Evolutionary conservation across 345 rosid species (phyloP).

Genomic region (Nasturtium officinale): DNA sequence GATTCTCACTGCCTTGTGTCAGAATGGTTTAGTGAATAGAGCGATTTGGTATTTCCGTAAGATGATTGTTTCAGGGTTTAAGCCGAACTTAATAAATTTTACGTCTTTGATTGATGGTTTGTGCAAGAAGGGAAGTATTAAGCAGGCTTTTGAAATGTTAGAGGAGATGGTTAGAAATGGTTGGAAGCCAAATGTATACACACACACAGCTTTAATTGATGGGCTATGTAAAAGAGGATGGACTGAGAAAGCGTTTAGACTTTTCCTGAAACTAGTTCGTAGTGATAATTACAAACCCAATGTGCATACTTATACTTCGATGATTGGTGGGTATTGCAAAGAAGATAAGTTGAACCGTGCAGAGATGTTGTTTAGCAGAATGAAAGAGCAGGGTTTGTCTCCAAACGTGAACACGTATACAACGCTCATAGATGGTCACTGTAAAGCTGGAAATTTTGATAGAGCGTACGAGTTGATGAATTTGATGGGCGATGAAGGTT

Average conservation of each 20-base stretch:
- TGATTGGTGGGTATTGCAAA: conserved; percentile 84
- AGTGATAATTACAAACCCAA: conserved; percentile 80
- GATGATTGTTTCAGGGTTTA: conserved; percentile 63
- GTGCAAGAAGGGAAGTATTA: conserved; percentile 81
- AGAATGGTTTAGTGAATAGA: conserved; percentile 61
- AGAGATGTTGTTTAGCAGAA: conserved; percentile 78
- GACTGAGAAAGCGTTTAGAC: conserved; percentile 91
- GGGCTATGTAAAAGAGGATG: conserved; percentile 90
- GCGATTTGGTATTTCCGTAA: conserved; percentile 70
- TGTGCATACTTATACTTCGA: conserved; percentile 75
- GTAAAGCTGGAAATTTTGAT: conserved; percentile 69
- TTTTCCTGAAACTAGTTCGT: conserved; percentile 82
- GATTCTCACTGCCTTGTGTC: conserved; percentile 55
- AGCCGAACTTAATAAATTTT: conserved; percentile 76
- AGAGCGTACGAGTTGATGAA: conserved; percentile 76
- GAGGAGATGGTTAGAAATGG: conserved; percentile 84
- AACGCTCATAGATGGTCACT: conserved; percentile 70
- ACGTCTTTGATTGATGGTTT: conserved; percentile 76
- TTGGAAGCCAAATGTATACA: conserved; percentile 84
- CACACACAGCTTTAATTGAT: conserved; percentile 75
- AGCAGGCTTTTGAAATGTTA: conserved; percentile 81
- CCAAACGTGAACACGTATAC: conserved; percentile 78
- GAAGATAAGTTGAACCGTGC: conserved; percentile 79
- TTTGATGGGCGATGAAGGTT: conserved; percentile 65
- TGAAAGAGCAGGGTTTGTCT: conserved; percentile 81